Base-by-base conservation (phyloP, 2,329 filamentous ascomycete species). In the Diaporthe sp. region DNA sequence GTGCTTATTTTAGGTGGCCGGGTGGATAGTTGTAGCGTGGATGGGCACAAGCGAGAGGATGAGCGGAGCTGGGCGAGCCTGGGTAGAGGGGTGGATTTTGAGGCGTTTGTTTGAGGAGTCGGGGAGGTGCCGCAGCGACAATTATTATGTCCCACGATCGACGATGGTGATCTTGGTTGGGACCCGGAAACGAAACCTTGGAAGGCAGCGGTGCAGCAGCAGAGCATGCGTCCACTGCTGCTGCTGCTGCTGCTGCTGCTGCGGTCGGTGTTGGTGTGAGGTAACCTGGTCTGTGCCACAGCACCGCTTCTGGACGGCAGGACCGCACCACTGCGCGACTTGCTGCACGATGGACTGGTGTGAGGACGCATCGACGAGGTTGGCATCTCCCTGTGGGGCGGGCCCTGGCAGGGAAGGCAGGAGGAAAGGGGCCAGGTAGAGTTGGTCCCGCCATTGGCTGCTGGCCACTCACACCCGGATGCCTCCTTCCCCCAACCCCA, bases 261-360 rank as follows among this genome's bases (percentile, higher is more conserved):
- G 53, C 13, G 28, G 53, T 17, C 28, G 51, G 25, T 55, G 53
- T 10, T 55, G 51, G 53, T 55, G 44, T 39, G 62, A 68, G 65
- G 65, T 22, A 68, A 68, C 65, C 65, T 68, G 65, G 65, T 68
- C 65, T 68, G 65, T 68, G 65, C 65, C 65, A 39, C 61, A 53
- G 7, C 19, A 46, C 60, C 37, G 37, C 58, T 61, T n/a, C n/a
- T 61, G 22, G 58, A 42, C 58, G 19, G 9, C 57, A 31, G 53
- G 53, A 34, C 53, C 22, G 34, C 57, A 39, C 31, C 6, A 19
- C 55, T 22, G 55, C 55, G 49, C n/a, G 49, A 34, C 55, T 25
- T 57, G 15, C 55, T n/a, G 55, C 55, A 58, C 55, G 31, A 55
- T 28, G 51, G 51, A 42, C 57, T 42, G 57, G 34, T 10, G 19